Evolutionary conservation across 345 rosid species (phyloP), one percentile per base, ranked within the genome.

Genomic region (Noccaea bulbosa): DNA sequence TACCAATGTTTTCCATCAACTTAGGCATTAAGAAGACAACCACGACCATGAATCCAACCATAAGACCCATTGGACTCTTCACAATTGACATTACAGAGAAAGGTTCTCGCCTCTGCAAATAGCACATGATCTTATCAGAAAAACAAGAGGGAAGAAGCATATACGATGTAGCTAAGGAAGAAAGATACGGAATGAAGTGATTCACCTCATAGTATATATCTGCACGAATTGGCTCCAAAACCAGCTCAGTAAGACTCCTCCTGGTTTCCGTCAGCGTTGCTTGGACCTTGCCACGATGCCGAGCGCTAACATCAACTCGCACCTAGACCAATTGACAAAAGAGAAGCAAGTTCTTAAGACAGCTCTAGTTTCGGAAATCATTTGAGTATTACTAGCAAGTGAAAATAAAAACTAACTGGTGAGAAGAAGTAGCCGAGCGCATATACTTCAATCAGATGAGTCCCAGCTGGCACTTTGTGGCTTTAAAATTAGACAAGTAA

Each of bases 31-130:
- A 57, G 81, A 94, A 94, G 77, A 94, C 75, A 1, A 91, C 96
- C 22, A 94, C 80, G 69, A 94, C 69, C 99, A 94, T 94, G 74
- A 94, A 91, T 72, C 98, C 99, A 78, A 89, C 69, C 99, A 91
- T 94, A 45, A 94, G 86, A 71, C 99, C 99, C 99, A 94, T 94
- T 35, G 98, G 99, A 73, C 99, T 94, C 59, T 94, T 94, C 74
- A 88, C 81, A 47, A 94, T 34, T 35, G 92, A 79, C 97, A 94
- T 84, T 70, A 88, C 53, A 51, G 83, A 76, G 88, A 94, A 91
- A 44, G 99, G 96, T 72, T 94, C 99, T 57, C 99, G 84, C 50
- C 88, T 81, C 99, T 94, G 90, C 50, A 65, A 51, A 47, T 20
- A n/a, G 12, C 65, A 70, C 49, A 64, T 12, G 37, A 52, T 65